Conservation (phyloP, 2,329 filamentous ascomycete genomes). For the Penicillium sp. region DNA sequence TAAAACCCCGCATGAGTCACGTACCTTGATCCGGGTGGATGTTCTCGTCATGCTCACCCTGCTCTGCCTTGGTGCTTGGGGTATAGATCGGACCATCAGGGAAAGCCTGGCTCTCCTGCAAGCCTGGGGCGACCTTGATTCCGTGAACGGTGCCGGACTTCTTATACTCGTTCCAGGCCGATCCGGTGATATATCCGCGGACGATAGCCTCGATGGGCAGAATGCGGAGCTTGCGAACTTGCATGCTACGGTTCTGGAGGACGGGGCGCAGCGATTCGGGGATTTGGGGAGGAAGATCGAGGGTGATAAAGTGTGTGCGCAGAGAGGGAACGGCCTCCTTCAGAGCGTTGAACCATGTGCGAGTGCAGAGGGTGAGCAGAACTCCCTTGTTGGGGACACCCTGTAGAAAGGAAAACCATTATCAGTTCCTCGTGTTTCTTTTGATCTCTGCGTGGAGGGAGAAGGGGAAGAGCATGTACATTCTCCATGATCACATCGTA, state of each 20-base stretch:
- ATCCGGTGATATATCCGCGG: slow-evolving; percentile 87
- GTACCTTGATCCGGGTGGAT: slow-evolving; percentile 71
- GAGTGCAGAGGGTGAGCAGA: slow-evolving; percentile 69
- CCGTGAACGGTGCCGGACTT: slow-evolving; percentile 78
- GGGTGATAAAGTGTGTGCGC: slow-evolving; percentile 66
- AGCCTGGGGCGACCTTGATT: slow-evolving; percentile 67
- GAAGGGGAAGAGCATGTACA: slow-evolving; percentile 54
- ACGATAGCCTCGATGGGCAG: slow-evolving; percentile 83
- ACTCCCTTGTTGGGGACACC: slow-evolving; percentile 70
- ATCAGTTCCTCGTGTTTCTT: slow-evolving; percentile 5
- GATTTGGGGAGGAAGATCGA: slow-evolving; percentile 58
- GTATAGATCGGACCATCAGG: slow-evolving; percentile 72
- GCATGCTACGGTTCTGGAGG: slow-evolving; percentile 73
- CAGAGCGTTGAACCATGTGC: slow-evolving; percentile 70
- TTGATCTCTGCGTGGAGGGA: no score
- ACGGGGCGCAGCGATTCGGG: slow-evolving; percentile 54
- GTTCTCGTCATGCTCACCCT: slow-evolving; percentile 82
- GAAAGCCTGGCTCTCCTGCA: slow-evolving; percentile 72
- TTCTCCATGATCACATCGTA: slow-evolving; percentile 92
- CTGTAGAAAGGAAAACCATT: slow-evolving; percentile 43
- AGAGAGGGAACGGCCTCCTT: slow-evolving; percentile 60
- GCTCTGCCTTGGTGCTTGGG: slow-evolving; percentile 82
- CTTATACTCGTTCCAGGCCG: slow-evolving; percentile 79
- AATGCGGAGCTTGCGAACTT: slow-evolving; percentile 72
- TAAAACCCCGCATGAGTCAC: background rate